phyloP scores from a whole-genome alignment of 495 filamentous ascomycete genomes.

The Penicilliopsis zonata region DNA sequence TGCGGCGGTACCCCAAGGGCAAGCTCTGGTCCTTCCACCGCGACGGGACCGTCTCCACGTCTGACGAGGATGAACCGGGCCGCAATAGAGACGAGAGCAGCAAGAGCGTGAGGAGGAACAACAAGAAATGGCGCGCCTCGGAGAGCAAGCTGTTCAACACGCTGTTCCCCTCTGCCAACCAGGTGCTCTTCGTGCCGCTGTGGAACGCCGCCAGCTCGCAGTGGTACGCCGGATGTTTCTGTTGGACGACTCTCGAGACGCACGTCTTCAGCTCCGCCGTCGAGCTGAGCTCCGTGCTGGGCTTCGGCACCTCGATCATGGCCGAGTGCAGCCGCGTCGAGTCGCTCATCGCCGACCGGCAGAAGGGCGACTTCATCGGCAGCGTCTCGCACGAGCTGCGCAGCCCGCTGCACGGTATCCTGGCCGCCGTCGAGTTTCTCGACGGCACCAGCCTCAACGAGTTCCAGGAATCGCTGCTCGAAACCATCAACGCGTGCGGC shows the following conservation, averaged over 20 bases:
- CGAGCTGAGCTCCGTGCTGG: conserved; percentile 40
- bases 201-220: conserved; percentile 59
- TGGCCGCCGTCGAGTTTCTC: conserved; percentile 59
- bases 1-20: conserved; percentile 49
- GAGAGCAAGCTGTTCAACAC: conserved; percentile 32
- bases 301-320: conserved; percentile 58
- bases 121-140: conserved; percentile 22
- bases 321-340: conserved; percentile 53
- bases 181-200: conserved; percentile 43
- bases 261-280: conserved; percentile 28
- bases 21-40: conserved; percentile 55
- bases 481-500: conserved; percentile 64
- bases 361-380: conserved; percentile 66
- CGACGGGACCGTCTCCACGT: conserved; percentile 29
- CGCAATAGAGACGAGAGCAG: conserved; percentile 5
- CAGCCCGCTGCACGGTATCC: conserved; percentile 64
- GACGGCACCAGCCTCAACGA: conserved; percentile 33
- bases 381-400: conserved; percentile 73
- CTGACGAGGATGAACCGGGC: conserved; percentile 26
- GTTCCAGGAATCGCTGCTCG: conserved; percentile 52
- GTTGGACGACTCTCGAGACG: conserved; percentile 41
- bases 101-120: conserved; percentile 20
- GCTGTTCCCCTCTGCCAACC: conserved; percentile 32
- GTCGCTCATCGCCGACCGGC: conserved; percentile 43
- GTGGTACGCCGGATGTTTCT: conserved; percentile 58